Evolutionary conservation across 208 protist genomes (phyloP).

Genomic region (Leishmania tropica): DNA sequence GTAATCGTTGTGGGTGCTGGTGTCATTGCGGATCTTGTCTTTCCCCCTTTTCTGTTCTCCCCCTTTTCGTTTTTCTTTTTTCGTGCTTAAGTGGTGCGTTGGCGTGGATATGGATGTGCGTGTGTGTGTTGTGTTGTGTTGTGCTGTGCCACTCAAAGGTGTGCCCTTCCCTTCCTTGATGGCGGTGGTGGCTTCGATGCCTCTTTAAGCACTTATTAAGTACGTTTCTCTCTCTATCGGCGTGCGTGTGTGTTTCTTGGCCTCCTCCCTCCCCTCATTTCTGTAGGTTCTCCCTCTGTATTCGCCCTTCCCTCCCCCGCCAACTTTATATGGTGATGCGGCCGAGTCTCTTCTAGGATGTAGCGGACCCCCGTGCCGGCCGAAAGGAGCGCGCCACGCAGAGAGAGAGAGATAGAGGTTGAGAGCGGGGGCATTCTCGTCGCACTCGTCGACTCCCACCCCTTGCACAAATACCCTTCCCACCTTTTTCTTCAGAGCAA

Average conservation of each 20-base stretch:
- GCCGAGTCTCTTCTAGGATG: neutral
- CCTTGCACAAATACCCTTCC: neutral
- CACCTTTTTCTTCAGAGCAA: neutral
- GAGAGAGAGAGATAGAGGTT: neutral
- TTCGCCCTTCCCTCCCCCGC: neutral
- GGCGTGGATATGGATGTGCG: no score
- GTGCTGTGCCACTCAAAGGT: neutral
- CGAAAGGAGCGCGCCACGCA: neutral
- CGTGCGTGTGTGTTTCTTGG: neutral
- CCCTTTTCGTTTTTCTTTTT: neutral
- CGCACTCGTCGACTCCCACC: neutral
- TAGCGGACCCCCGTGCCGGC: neutral
- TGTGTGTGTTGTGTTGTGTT: no score
- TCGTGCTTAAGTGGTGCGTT: neutral
- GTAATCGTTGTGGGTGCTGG: neutral
- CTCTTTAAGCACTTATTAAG: neutral
- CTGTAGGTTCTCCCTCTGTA: conserved; percentile 13
- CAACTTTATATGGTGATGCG: neutral
- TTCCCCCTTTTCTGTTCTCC: conserved; percentile 11
- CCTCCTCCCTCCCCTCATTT: neutral
- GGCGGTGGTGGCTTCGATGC: conserved; percentile 3
- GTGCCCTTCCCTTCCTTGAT: neutral
- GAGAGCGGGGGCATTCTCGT: neutral
- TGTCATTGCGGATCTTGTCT: conserved; percentile 13
- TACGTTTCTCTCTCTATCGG: neutral